These are phyloP conservation scores for Acanthamoeba royreba DNA, from an alignment of 208 protist species.

Conservation along the genomic window DNA sequence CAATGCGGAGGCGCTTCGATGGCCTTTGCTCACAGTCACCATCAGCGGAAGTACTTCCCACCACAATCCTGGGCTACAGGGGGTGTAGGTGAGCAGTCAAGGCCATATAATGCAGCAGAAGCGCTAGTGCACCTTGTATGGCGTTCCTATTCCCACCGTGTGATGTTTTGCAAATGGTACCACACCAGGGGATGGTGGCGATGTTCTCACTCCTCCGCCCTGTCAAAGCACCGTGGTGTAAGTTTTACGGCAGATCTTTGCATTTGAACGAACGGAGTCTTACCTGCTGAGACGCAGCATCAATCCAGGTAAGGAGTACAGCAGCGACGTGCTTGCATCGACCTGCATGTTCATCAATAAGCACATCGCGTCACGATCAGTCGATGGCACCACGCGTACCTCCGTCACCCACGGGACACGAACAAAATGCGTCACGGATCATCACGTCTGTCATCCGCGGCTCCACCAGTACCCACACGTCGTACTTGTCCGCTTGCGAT, in stretches of 20 bases:
- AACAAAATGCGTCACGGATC: neutral
- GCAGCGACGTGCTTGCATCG: constrained; percentile 1
- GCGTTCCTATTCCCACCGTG: neutral
- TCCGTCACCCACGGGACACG: neutral
- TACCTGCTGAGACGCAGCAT: neutral
- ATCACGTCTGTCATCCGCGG: neutral
- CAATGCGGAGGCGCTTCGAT: neutral
- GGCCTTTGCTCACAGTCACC: too few relatives aligned
- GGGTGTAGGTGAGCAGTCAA: neutral
- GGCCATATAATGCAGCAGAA: neutral
- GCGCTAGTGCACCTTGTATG: neutral
- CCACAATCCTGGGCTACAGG: neutral
- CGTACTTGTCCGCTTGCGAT: neutral
- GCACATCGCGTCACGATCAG: too few relatives aligned
- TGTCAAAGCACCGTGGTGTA: too few relatives aligned
- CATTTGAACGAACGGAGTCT: too few relatives aligned
- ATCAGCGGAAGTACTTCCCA: neutral
- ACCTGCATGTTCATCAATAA: neutral
- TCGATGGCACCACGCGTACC: neutral
- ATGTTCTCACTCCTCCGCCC: neutral
- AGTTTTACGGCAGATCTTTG: too few relatives aligned
- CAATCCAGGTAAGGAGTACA: neutral
- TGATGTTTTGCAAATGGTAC: neutral
- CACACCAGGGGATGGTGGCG: too few relatives aligned
- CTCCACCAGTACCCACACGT: neutral